phyloP scores from a whole-genome alignment of 148 eudicot genomes.

The Rhododendron molle region DNA sequence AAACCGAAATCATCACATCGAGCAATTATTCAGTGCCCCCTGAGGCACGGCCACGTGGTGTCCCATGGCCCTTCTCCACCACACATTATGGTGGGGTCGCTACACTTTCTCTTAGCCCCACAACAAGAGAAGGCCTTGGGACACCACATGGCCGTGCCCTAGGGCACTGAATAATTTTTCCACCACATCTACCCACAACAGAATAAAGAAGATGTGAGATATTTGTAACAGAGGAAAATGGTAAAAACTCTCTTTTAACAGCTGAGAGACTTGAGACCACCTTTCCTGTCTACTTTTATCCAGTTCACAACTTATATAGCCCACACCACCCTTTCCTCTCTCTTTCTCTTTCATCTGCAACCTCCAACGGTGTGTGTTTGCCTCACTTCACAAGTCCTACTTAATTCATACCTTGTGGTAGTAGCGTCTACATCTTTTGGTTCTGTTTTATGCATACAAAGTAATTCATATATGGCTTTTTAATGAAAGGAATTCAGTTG shows the following conservation, averaged over 20 bases:
- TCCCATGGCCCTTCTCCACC: not conserved
- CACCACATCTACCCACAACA: not conserved
- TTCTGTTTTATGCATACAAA: not conserved
- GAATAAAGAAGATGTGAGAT: not conserved
- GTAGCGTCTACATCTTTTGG: not conserved
- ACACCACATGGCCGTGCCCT: not conserved
- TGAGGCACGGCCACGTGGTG: not conserved
- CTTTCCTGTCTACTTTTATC: conserved; percentile 13
- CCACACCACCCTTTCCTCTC: not conserved
- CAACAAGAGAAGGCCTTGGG: not conserved
- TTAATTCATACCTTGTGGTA: not conserved
- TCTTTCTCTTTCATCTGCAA: conserved; percentile 26
- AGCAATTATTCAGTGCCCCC: not conserved
- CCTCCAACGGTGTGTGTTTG: conserved; percentile 31
- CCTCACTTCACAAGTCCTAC: conserved; percentile 27
- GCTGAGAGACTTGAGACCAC: not conserved
- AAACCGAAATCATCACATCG: conserved; percentile 14
- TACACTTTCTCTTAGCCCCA: not conserved
- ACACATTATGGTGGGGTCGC: not conserved
- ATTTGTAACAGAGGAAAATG: not conserved
- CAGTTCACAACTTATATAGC: not conserved
- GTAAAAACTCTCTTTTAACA: conserved; percentile 5
- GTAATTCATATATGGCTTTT: not conserved
- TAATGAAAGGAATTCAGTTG: not conserved
- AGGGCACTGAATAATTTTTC: not conserved